Evolutionary conservation across 768 basidiomycete genomes (phyloP).

Genomic region (Termitomyces sp.): DNA sequence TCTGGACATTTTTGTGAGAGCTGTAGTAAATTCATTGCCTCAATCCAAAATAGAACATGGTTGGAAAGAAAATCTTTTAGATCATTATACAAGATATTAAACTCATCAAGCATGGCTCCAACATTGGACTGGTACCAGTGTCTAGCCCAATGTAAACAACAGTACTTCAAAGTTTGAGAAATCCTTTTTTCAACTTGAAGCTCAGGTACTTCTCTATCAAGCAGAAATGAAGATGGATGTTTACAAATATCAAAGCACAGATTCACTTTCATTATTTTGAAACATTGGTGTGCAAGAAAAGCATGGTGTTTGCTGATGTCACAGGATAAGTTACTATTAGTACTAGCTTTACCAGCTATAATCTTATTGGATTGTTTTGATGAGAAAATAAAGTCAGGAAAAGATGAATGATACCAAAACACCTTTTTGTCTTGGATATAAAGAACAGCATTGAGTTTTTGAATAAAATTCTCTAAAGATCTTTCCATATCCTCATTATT

Average conservation of each 20-base stretch:
- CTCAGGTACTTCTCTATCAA: not conserved
- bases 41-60: not conserved
- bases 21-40: too few relatives aligned
- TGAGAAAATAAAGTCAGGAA: not conserved
- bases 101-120: not conserved
- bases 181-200: not conserved
- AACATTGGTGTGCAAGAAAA: not conserved
- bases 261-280: not conserved
- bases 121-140: not conserved
- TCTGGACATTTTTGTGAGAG: too few relatives aligned
- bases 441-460: not conserved
- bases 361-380: not conserved
- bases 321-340: not conserved
- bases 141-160: not conserved
- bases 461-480: not conserved
- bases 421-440: not conserved
- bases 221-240: too few relatives aligned
- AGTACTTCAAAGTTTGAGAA: not conserved
- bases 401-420: not conserved
- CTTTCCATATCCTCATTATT: not conserved
- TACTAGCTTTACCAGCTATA: not conserved
- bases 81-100: not conserved
- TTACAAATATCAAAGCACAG: too few relatives aligned
- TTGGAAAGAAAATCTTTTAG: not conserved
- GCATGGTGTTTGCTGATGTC: not conserved